phyloP scores from a whole-genome alignment of 1,284 basidiomycete species.

The Trametes hirsuta region DNA sequence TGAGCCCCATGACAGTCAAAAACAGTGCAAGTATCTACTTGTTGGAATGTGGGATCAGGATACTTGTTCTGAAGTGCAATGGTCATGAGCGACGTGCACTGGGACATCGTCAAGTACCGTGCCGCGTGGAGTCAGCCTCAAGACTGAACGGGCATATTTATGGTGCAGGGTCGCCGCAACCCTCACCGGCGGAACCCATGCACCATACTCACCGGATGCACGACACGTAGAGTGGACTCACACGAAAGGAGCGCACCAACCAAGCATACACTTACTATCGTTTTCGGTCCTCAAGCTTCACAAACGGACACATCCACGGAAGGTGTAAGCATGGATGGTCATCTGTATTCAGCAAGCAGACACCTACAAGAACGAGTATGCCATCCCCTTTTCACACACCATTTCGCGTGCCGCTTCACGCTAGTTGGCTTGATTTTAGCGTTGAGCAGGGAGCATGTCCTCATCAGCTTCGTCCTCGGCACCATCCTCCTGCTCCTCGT shows the following conservation, averaged over 20 bases:
- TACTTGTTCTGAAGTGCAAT: too few species aligned
- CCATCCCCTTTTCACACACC: neutral
- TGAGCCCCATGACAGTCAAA: too few species aligned
- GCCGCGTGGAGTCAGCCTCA: too few species aligned
- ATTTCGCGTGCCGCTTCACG: too few species aligned
- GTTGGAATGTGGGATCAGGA: too few species aligned
- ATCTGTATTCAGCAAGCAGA: constrained; percentile 17
- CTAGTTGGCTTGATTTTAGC: constrained; percentile 11
- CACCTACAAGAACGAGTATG: constrained; percentile 17
- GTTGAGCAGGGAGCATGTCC: constrained; percentile 33
- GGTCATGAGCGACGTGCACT: too few species aligned
- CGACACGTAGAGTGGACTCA: neutral
- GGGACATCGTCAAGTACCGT: too few species aligned
- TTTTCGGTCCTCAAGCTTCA: neutral
- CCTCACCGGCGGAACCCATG: too few species aligned
- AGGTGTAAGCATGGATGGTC: constrained; percentile 27
- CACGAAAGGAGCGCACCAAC: neutral
- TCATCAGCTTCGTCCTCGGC: constrained; percentile 32
- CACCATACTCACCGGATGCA: too few species aligned
- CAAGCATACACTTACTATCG: neutral
- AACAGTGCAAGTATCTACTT: too few species aligned
- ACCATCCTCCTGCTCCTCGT: constrained; percentile 5
- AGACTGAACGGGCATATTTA: too few species aligned
- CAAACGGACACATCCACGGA: constrained; percentile 16
- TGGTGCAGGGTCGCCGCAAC: too few species aligned